Conservation (phyloP, 306 rosid genomes). For the Phaseolus lunatus region DNA sequence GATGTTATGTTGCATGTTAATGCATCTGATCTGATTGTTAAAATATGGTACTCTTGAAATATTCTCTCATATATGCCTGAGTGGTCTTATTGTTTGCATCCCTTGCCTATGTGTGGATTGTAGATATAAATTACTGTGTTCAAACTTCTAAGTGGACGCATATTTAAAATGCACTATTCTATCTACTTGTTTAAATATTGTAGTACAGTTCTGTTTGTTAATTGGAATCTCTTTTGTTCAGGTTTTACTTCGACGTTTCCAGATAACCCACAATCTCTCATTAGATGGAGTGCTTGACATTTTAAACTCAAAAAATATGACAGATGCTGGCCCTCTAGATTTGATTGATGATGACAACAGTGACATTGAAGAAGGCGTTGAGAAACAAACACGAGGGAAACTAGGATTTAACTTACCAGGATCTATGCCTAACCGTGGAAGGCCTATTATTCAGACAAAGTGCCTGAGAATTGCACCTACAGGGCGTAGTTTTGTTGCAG, state of each 20-base stretch:
- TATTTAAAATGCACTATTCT: conserved; percentile 2
- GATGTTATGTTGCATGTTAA: background rate
- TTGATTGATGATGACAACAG: conserved; percentile 85
- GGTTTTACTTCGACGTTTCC: conserved; percentile 84
- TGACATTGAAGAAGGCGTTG: conserved; percentile 83
- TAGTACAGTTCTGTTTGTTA: conserved; percentile 22
- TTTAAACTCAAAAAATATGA: conserved; percentile 95
- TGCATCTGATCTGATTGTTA: background rate
- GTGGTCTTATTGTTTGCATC: background rate
- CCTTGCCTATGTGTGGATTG: background rate
- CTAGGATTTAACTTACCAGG: conserved; percentile 84
- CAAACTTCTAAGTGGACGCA: conserved; percentile 12
- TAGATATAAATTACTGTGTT: background rate
- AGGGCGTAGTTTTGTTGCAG: conserved; percentile 91
- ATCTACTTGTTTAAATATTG: background rate
- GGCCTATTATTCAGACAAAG: conserved; percentile 83
- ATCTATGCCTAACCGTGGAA: conserved; percentile 82
- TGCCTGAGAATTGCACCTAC: conserved; percentile 90
- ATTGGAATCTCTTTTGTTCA: conserved; percentile 51
- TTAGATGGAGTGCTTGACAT: conserved; percentile 93
- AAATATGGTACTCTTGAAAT: background rate
- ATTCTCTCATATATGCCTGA: conserved; percentile 3
- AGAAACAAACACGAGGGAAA: conserved; percentile 73
- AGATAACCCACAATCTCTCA: conserved; percentile 90
- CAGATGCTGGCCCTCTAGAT: conserved; percentile 89